Percentiles rank a stretch among this genome's conserved stretches.
Evolutionary conservation across 176 grass and related monocot genomes (phyloP).

Genomic region (Guadua angustifolia): DNA sequence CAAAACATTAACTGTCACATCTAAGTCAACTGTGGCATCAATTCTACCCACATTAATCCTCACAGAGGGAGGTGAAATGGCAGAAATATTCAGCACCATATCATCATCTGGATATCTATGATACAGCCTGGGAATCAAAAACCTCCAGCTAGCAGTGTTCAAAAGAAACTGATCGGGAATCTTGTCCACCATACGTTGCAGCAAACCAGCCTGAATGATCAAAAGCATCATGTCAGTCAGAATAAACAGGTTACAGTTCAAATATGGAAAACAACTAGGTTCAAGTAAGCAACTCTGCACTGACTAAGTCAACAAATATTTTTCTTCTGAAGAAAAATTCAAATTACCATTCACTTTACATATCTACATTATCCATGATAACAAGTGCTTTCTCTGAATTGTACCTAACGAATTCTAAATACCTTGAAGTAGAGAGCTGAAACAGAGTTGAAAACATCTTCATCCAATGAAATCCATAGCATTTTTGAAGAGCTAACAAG

Average conservation of each 20-base stretch:
- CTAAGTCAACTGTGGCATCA: slow-evolving; percentile 67
- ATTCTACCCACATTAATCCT: slow-evolving; percentile 68
- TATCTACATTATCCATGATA: slow-evolving; percentile 2
- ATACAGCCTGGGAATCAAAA: slow-evolving; percentile 85
- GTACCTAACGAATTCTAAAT: slow-evolving; percentile 22
- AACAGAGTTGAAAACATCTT: slow-evolving; percentile 82
- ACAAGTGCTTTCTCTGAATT: not conserved
- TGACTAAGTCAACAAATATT: slow-evolving; percentile 1
- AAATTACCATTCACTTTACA: not conserved
- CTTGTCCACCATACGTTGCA: slow-evolving; percentile 76
- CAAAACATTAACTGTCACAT: slow-evolving; percentile 71
- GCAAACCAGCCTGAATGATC: slow-evolving; percentile 70
- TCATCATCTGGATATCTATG: slow-evolving; percentile 71
- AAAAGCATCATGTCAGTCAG: slow-evolving; percentile 30
- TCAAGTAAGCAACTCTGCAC: not conserved
- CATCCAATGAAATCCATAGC: slow-evolving; percentile 89
- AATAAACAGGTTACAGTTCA: slow-evolving; percentile 16
- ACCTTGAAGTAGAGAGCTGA: slow-evolving; percentile 86
- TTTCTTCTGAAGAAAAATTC: not conserved
- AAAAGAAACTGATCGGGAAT: slow-evolving; percentile 81
- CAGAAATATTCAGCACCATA: slow-evolving; percentile 82
- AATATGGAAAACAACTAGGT: slow-evolving; percentile 10
- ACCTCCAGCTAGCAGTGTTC: slow-evolving; percentile 84
- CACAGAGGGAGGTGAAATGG: slow-evolving; percentile 69
- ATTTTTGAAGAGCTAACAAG: slow-evolving; percentile 65